Percentiles rank a stretch among this genome's conserved stretches.
Conservation (phyloP, 805 yeast genomes). For the Wickerhamomyces strasburgensis region DNA sequence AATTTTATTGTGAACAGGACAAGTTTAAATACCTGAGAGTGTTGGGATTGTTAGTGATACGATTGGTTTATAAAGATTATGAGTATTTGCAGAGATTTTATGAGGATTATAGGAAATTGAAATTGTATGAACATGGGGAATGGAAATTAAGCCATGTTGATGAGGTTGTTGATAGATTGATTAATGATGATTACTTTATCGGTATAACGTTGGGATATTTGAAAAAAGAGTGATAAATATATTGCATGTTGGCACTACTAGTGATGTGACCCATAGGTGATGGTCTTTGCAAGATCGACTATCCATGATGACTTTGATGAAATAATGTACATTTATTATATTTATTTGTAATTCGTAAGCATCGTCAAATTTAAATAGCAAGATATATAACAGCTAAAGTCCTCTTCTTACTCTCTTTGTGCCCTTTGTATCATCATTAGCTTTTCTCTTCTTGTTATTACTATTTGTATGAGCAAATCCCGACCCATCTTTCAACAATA, state of each 20-base stretch:
- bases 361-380: no score
- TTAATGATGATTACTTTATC: slow-evolving; percentile 54
- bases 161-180: slow-evolving; percentile 62
- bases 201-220: slow-evolving; percentile 69
- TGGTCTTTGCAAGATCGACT: no score
- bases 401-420: slow-evolving; percentile 33
- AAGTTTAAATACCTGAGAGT: slow-evolving; percentile 77
- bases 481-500: slow-evolving; percentile 45
- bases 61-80: slow-evolving; percentile 31
- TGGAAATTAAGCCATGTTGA: slow-evolving; percentile 56
- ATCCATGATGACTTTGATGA: no score
- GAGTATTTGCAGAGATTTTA: slow-evolving; percentile 46
- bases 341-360: neutral
- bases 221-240: slow-evolving; percentile 29
- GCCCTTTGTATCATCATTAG: slow-evolving; percentile 14
- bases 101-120: slow-evolving; percentile 65
- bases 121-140: slow-evolving; percentile 37
- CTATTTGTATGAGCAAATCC: neutral
- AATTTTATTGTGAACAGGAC: slow-evolving; percentile 50
- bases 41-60: slow-evolving; percentile 58
- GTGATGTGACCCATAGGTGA: no score
- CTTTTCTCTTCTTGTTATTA: slow-evolving; percentile 22
- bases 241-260: no score
- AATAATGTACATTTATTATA: slow-evolving; percentile 11
- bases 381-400: slow-evolving; percentile 9